Evolutionary conservation across 495 filamentous ascomycete species (phyloP), one percentile per base, ranked within the genome.

Genomic region (Xanthoparmelia taractica): DNA sequence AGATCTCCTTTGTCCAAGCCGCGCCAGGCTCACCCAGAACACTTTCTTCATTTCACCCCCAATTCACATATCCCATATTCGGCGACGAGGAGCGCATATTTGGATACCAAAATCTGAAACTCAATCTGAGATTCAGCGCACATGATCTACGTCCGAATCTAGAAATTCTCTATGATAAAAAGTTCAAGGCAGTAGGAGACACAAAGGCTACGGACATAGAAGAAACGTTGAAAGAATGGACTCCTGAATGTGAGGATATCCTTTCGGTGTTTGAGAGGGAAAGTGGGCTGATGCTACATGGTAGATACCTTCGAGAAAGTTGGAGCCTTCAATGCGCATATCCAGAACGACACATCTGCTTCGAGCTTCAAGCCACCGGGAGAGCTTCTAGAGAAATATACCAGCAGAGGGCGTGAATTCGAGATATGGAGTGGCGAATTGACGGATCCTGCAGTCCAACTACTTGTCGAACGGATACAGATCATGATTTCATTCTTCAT

Each of bases 41-140:
- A 6, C 68, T 88, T 37, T 78, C 80, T 25, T 80, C 78, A 60
- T 97, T 97, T 75, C 81, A 89, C 63, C 94, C 94, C 2, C 82
- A 82, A 68, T 94, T 93, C 73, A 96, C 92, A 25, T 96, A 96
- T 72, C 77, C 88, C 0, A 88, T 99, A 61, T 97, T 97, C 69
- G 93, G 91, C 69, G 87, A 97, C 20, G 86, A 90, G 0, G 91
- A 99, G 76, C 78, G 77, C 20, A 93, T 99, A 58, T 93, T 96
- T 66, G 94, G 94, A 29, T 96, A 97, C 75, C 84, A 88, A 66
- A 82, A 83, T 34, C 77, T 96, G 60, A 82, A 84, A 56, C 85
- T 97, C 65, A 79, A 86, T 47, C 72, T 99, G 55, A 82, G 80
- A 41, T 96, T 92, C 71, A 85, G 90, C 64, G 88, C 89, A 36